Percentiles rank a stretch among this genome's conserved stretches.
These are phyloP conservation scores for Metrosideros polymorpha DNA, from an alignment of 441 rosid species.

Conservation along the genomic window DNA sequence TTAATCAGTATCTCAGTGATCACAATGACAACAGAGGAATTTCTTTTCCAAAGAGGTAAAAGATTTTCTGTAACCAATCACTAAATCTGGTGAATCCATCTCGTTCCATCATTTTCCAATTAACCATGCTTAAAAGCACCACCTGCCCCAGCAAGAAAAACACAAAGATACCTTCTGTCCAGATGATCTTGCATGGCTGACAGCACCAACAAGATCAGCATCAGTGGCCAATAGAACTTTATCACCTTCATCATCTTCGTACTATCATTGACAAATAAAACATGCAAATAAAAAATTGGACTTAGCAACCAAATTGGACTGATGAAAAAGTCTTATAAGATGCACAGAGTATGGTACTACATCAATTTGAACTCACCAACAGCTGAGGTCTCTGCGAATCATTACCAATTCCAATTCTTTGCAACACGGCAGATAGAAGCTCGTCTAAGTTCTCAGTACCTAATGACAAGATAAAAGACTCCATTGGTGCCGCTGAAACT, in stretches of 20 bases:
- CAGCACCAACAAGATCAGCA: conserved; percentile 60
- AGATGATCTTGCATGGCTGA: conserved; percentile 44
- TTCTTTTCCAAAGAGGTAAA: neutral
- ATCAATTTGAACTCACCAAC: conserved; percentile 33
- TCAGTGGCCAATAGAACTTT: conserved; percentile 54
- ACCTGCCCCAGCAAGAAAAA: neutral
- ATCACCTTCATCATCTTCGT: conserved; percentile 85
- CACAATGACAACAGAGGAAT: neutral
- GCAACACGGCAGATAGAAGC: conserved; percentile 42
- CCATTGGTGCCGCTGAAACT: neutral
- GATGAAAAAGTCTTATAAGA: neutral
- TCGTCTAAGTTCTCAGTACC: conserved; percentile 65
- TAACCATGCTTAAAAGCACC: neutral
- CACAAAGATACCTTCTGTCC: conserved; percentile 42
- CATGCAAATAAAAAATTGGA: neutral
- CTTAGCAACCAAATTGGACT: neutral
- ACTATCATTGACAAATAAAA: conserved; percentile 21
- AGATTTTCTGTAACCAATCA: neutral
- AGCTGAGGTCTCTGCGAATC: conserved; percentile 35
- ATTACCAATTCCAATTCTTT: conserved; percentile 40
- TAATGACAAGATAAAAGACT: conserved; percentile 2
- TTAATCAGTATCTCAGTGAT: neutral
- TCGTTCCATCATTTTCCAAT: neutral
- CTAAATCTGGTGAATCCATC: neutral
- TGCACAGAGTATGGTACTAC: neutral